Evolutionary conservation across 2,329 filamentous ascomycete genomes (phyloP).

Genomic region (Coleophoma eucalyptorum): DNA sequence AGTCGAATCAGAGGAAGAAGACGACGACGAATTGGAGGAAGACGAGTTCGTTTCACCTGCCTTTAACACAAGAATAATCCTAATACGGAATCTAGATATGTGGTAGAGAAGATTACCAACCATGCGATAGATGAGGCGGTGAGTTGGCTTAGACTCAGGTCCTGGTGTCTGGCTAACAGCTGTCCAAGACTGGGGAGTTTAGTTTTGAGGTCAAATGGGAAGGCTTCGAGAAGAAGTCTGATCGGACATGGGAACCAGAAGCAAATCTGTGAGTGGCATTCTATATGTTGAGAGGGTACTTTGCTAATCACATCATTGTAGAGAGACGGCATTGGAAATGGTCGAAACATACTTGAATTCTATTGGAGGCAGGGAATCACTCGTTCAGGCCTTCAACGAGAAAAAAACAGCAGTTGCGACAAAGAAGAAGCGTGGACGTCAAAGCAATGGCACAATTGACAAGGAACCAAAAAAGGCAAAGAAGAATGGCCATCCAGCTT

Average conservation of each 20-base stretch:
- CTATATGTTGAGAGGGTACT: conserved; percentile 6
- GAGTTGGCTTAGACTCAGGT: conserved; percentile 14
- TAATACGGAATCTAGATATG: conserved; percentile 47
- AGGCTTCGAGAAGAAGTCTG: conserved; percentile 65
- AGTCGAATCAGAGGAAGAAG: conserved; percentile 25
- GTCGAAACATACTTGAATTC: conserved; percentile 60
- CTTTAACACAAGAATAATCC: conserved; percentile 14
- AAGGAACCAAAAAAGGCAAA: conserved; percentile 18
- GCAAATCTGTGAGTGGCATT: conserved; percentile 56
- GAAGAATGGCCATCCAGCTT: conserved; percentile 37
- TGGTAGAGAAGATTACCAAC: conserved; percentile 69
- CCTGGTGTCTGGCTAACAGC: conserved; percentile 1
- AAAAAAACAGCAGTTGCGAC: conserved; percentile 38
- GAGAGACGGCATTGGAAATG: conserved; percentile 54
- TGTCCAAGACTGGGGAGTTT: conserved; percentile 34
- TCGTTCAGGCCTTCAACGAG: conserved; percentile 41
- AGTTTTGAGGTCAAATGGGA: conserved; percentile 78
- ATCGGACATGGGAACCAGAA: conserved; percentile 77
- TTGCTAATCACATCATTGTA: conserved; percentile 22
- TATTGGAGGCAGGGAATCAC: conserved; percentile 59
- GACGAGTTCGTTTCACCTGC: conserved; percentile 35
- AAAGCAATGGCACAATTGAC: conserved; percentile 30
- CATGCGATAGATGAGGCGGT: conserved; percentile 60
- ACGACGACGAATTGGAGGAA: conserved; percentile 39
- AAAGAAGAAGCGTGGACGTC: conserved; percentile 58